Percentiles rank a stretch among this genome's conserved stretches.
Conservation (phyloP, 495 filamentous ascomycete genomes). For the Massariosphaeria phaeospora region DNA sequence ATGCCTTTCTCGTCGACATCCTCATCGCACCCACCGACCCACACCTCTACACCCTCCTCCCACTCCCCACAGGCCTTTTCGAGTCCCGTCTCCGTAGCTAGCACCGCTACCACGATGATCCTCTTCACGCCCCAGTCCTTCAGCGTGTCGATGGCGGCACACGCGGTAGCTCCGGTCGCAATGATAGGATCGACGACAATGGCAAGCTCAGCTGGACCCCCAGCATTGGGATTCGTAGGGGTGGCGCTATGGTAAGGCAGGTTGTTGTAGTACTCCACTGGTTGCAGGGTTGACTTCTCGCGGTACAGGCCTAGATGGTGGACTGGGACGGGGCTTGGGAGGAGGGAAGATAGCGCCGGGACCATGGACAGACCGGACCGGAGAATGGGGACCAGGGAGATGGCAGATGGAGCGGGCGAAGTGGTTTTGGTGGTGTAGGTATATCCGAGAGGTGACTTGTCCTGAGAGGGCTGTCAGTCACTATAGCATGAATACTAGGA, state of each 20-base stretch:
- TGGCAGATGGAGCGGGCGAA: constrained; percentile 48
- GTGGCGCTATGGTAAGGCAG: constrained; percentile 65
- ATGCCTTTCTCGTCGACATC: constrained; percentile 71
- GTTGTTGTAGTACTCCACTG: constrained; percentile 98
- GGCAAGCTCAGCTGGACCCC: constrained; percentile 55
- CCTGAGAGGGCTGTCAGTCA: constrained; percentile 49
- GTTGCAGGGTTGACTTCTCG: constrained; percentile 74
- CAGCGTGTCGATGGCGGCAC: constrained; percentile 82
- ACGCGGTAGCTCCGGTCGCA: constrained; percentile 85
- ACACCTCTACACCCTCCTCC: constrained; percentile 70
- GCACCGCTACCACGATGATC: constrained; percentile 71
- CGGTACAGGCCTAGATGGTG: constrained; percentile 94
- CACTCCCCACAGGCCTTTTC: constrained; percentile 65
- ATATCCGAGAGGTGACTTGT: constrained; percentile 67
- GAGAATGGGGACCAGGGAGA: constrained; percentile 87
- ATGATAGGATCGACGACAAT: constrained; percentile 90
- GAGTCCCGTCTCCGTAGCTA: constrained; percentile 66
- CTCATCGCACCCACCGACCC: constrained; percentile 74
- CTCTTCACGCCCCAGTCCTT: constrained; percentile 83
- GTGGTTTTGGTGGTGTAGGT: constrained; percentile 59
- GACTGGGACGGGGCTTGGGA: constrained; percentile 74
- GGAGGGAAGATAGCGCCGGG: constrained; percentile 76
- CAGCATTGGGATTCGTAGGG: constrained; percentile 36
- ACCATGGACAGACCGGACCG: constrained; percentile 87
- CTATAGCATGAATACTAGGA: constrained; percentile 13